Base-by-base conservation (phyloP, 495 filamentous ascomycete species). In the Xylaria venustula region DNA sequence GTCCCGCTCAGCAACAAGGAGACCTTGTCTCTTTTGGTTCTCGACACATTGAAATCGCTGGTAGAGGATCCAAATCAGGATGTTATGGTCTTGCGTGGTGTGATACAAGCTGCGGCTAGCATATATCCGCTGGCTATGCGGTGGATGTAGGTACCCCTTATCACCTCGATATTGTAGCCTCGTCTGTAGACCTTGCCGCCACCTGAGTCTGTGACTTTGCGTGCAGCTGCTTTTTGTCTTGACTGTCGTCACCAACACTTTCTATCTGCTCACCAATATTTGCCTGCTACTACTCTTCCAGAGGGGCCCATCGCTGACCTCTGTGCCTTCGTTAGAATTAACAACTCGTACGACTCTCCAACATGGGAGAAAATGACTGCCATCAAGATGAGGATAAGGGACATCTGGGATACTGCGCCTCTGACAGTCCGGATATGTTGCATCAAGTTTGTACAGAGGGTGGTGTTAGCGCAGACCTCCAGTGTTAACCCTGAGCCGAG, bases 381-480 rank as follows among this genome's bases (percentile, higher is more conserved):
- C 11, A 94, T 98, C 75, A 98, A 98, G 77, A 85, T 87, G 19
- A 90, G 87, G 51, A 93, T 98, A 57, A 73, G 97, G 60, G 86
- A 82, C 48, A 84, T 92, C 70, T 97, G 93, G 94, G 94, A 98
- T 74, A 81, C 80, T 22, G 91, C 90, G 9, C 79, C 85, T 3
- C 79, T 85, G 8, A 86, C 90, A 0, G 85, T 98, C 45, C 88
- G 88, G 69, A 83, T 97, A 68, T 93, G 91, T 80, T 97, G 94
- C 74, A 90, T 97, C 81, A 98, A 98, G 71, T 98, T 98, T 68
- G 87, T 90, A 15, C 93, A 98, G 77, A 84, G 90, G 25, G 91
- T 98, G 36, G 89, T 98, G 44, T 88, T 96, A 55, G 88, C 91
- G 7, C 93, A 98, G 71, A 97, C 92, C 7, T 88, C 87, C 14